These are phyloP conservation scores for Jatropha podagrica DNA, from an alignment of 441 rosid species.

Conservation along the genomic window DNA sequence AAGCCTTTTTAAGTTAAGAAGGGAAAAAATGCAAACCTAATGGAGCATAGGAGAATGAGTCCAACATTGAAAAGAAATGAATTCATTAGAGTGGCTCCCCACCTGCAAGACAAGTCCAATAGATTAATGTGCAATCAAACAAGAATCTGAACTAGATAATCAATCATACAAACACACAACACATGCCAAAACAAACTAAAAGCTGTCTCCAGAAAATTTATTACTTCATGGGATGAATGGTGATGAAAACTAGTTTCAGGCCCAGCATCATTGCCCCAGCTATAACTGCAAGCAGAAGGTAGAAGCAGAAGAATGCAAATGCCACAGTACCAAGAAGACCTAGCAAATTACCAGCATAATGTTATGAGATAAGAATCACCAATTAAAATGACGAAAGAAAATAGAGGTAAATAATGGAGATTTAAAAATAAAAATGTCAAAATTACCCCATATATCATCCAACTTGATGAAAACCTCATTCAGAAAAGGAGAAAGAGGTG, in stretches of 20 bases:
- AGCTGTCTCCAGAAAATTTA: constrained; percentile 18
- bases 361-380: constrained; percentile 20
- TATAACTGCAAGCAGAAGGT: constrained; percentile 93
- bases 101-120: constrained; percentile 50
- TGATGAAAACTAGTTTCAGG: constrained; percentile 85
- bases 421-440: constrained; percentile 16
- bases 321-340: constrained; percentile 99
- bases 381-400: neutral
- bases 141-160: neutral
- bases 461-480: constrained; percentile 98
- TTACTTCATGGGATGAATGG: constrained; percentile 99
- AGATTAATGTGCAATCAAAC: constrained; percentile 27
- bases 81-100: constrained; percentile 99
- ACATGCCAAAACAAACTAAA: constrained; percentile 6
- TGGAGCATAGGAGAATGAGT: constrained; percentile 90
- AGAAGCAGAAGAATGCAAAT: constrained; percentile 99
- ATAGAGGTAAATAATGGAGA: neutral
- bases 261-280: constrained; percentile 99
- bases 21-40: constrained; percentile 56
- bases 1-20: neutral
- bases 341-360: constrained; percentile 32
- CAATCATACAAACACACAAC: neutral
- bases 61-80: constrained; percentile 98
- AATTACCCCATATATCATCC: constrained; percentile 95
- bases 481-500: constrained; percentile 92